A percentile compares a stretch with the other conserved stretches of the same genome.
phyloP scores from a whole-genome alignment of 1,139 yeast species.

The Yamadazyma spencermartinsiae region DNA sequence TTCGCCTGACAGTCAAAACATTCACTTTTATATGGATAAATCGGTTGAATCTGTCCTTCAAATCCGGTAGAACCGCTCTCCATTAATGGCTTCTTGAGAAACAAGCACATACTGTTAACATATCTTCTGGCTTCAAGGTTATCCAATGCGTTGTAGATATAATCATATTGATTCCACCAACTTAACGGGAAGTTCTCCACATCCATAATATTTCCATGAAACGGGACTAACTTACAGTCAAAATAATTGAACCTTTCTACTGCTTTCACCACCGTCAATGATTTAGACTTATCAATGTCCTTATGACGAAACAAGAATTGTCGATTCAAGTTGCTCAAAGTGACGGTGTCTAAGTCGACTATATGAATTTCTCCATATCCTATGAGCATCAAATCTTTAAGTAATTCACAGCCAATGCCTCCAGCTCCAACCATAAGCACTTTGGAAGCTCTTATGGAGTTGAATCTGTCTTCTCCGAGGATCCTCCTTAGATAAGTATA shows the following conservation, averaged over 20 bases:
- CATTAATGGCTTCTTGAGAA: conserved; percentile 72
- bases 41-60: conserved; percentile 91
- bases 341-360: conserved; percentile 93
- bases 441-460: conserved; percentile 42
- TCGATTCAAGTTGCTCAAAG: conserved; percentile 85
- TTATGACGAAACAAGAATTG: conserved; percentile 87
- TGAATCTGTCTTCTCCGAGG: conserved; percentile 40
- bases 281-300: conserved; percentile 85
- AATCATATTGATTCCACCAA: conserved; percentile 81
- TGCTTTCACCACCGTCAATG: conserved; percentile 78
- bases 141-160: conserved; percentile 89
- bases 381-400: conserved; percentile 79
- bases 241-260: conserved; percentile 77
- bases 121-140: conserved; percentile 89
- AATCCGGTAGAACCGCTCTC: conserved; percentile 97
- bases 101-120: conserved; percentile 81
- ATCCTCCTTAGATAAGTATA: conserved; percentile 46
- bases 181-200: conserved; percentile 63
- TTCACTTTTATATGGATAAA: conserved; percentile 77
- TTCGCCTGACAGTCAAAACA: conserved; percentile 92
- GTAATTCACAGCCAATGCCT: conserved; percentile 96
- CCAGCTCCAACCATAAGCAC: conserved; percentile 96
- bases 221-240: conserved; percentile 66
- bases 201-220: conserved; percentile 89
- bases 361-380: conserved; percentile 90